phyloP scores from a whole-genome alignment of 768 basidiomycete species.

The Auricularia sp. region DNA sequence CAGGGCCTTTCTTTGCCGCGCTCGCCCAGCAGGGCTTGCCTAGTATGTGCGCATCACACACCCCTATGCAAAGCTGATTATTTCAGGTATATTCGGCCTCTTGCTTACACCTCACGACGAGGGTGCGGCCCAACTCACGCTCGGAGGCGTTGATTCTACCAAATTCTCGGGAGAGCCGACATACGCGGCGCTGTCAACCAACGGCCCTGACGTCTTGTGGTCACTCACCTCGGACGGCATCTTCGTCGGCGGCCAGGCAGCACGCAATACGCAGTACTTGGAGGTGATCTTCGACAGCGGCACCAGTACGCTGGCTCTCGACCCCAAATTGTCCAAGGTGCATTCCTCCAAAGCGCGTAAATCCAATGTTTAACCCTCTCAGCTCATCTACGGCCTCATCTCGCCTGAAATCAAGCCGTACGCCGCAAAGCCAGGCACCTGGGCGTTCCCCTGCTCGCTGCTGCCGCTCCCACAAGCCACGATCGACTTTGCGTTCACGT shows the following conservation, averaged over 20 bases:
- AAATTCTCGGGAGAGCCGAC: slow-evolving; percentile 29
- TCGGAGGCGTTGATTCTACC: slow-evolving; percentile 42
- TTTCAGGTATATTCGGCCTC: slow-evolving; percentile 40
- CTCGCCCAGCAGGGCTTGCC: slow-evolving; percentile 40
- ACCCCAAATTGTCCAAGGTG: slow-evolving; percentile 40
- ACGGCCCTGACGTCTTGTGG: slow-evolving; percentile 25
- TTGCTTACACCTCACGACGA: slow-evolving; percentile 38
- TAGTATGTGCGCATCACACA: slow-evolving; percentile 24
- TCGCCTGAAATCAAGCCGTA: slow-evolving; percentile 48
- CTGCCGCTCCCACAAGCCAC: slow-evolving; percentile 38
- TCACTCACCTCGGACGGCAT: slow-evolving; percentile 36
- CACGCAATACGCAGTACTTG: slow-evolving; percentile 30
- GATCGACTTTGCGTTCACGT: slow-evolving; percentile 45
- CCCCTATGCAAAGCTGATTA: background rate
- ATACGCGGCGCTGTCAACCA: background rate
- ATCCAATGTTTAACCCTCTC: background rate
- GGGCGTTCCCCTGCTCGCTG: slow-evolving; percentile 42
- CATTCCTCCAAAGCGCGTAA: background rate
- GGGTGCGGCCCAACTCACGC: slow-evolving; percentile 42
- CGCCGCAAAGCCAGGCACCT: slow-evolving; percentile 40
- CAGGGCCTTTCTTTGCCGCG: slow-evolving; percentile 40
- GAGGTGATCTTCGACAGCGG: slow-evolving; percentile 49
- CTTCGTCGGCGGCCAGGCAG: slow-evolving; percentile 45
- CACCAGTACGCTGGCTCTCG: slow-evolving; percentile 45
- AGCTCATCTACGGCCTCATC: slow-evolving; percentile 50